Evolutionary conservation across 768 basidiomycete species (phyloP), one percentile per base, ranked within the genome.

Genomic region (Mycena latifolia): DNA sequence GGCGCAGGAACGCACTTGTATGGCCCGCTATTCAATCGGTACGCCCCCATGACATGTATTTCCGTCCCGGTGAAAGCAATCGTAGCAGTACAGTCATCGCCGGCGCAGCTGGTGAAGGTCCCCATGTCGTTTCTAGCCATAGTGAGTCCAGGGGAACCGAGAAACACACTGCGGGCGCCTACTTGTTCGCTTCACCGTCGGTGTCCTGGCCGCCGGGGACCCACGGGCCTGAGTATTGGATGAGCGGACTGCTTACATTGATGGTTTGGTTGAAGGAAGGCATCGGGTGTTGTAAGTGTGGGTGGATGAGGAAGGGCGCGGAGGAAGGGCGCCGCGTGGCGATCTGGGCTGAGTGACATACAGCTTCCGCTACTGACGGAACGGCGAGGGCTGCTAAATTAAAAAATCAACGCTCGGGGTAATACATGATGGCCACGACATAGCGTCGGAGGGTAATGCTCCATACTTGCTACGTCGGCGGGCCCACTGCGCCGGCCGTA

Each of bases 231-330:
- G 28, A 20, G 31, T 65, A 65, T 28, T 27, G 7, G 0, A 65
- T 18, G 29, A 65, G 50, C 9, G 63, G 56, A 18, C 63, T 65
- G 22, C n/a, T 66, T 3, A 55, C 58, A 18, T 66, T 52, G 65
- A 61, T 55, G 28, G 28, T 41, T 11, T 55, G 57, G 0, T 48
- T 53, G 39, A 50, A n/a, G 5, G 41, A 25, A 0, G 63, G 50
- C 59, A 61, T 65, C 9, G 37, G 37, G 37, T 3, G 14, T 6
- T 28, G n/a, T n/a, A n/a, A n/a, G n/a, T n/a, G n/a, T n/a, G n/a
- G n/a, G n/a, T n/a, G n/a, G n/a, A n/a, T n/a, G n/a, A n/a, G n/a
- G n/a, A n/a, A n/a, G n/a, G n/a, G n/a, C n/a, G n/a, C n/a, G n/a
- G n/a, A n/a, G n/a, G n/a, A n/a, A n/a, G n/a, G n/a, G n/a, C n/a